phyloP scores from a whole-genome alignment of 352 stramenopile genomes.

The Halophytophthora batemanensis region DNA sequence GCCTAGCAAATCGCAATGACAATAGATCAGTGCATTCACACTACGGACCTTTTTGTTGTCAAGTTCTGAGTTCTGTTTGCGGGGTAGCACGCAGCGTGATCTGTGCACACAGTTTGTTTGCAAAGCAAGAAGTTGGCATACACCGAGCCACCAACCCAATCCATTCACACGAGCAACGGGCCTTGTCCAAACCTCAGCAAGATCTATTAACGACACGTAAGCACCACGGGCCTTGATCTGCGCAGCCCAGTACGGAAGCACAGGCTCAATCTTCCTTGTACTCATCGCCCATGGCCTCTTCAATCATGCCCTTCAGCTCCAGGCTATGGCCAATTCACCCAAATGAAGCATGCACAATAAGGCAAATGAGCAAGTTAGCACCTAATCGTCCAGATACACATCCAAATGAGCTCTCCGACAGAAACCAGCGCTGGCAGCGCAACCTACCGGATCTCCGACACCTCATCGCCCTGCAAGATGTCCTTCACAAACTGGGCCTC shows the following conservation, averaged over 20 bases:
- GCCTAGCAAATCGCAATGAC: too few relatives aligned
- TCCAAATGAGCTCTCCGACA: background rate
- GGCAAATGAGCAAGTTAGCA: background rate
- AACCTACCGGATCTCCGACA: constrained; percentile 77
- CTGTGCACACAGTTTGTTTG: too few relatives aligned
- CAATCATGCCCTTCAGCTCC: constrained; percentile 88
- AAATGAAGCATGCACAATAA: background rate
- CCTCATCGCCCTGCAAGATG: constrained; percentile 80
- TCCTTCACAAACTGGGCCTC: constrained; percentile 85
- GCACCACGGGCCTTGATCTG: too few relatives aligned
- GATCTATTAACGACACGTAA: too few relatives aligned
- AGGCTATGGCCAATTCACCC: constrained; percentile 31
- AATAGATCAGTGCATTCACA: too few relatives aligned
- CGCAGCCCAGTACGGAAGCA: background rate
- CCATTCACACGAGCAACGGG: too few relatives aligned
- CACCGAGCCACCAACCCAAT: too few relatives aligned
- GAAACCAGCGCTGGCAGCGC: background rate
- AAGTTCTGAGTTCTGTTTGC: too few relatives aligned
- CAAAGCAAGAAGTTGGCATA: too few relatives aligned
- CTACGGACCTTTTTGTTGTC: too few relatives aligned
- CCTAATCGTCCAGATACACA: background rate
- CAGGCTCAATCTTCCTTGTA: constrained; percentile 80
- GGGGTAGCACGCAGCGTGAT: too few relatives aligned
- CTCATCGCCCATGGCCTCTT: constrained; percentile 85
- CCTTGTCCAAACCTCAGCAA: too few relatives aligned